These are phyloP conservation scores for Kregervanrija fluxuum DNA, from an alignment of 805 yeast species.

Conservation along the genomic window DNA sequence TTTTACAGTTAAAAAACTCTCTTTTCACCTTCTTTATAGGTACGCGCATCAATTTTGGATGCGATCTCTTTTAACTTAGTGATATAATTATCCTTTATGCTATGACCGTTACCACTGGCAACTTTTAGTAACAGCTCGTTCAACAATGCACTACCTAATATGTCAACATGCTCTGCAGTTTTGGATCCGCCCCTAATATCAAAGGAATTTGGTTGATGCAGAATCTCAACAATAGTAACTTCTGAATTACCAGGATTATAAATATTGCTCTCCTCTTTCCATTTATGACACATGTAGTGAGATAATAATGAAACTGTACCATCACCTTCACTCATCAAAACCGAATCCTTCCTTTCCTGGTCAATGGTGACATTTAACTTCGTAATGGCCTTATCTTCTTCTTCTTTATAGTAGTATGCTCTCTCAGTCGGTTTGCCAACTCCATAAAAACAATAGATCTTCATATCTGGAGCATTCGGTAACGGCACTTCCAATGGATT, in stretches of 20 bases:
- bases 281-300: constrained; percentile 85
- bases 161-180: constrained; percentile 97
- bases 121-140: constrained; percentile 80
- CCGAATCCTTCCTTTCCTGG: constrained; percentile 55
- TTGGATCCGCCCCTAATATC: constrained; percentile 97
- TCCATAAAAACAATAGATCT: constrained; percentile 85
- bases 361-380: constrained; percentile 69
- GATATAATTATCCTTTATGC: constrained; percentile 50
- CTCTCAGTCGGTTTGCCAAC: constrained; percentile 97
- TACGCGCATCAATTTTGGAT: constrained; percentile 5
- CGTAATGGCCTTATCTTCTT: constrained; percentile 41
- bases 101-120: constrained; percentile 73
- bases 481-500: constrained; percentile 89
- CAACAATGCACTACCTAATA: constrained; percentile 85
- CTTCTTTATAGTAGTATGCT: constrained; percentile 78
- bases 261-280: constrained; percentile 59
- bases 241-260: constrained; percentile 72
- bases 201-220: constrained; percentile 87
- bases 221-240: constrained; percentile 83
- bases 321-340: constrained; percentile 85
- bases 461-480: constrained; percentile 91
- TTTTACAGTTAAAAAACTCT: neutral
- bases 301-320: constrained; percentile 88
- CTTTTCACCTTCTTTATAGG: neutral
- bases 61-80: constrained; percentile 41